A percentile compares a stretch with the other conserved stretches of the same genome.
Evolutionary conservation across 78 protist species (phyloP).

Genomic region (Monosiga brevicollis): DNA sequence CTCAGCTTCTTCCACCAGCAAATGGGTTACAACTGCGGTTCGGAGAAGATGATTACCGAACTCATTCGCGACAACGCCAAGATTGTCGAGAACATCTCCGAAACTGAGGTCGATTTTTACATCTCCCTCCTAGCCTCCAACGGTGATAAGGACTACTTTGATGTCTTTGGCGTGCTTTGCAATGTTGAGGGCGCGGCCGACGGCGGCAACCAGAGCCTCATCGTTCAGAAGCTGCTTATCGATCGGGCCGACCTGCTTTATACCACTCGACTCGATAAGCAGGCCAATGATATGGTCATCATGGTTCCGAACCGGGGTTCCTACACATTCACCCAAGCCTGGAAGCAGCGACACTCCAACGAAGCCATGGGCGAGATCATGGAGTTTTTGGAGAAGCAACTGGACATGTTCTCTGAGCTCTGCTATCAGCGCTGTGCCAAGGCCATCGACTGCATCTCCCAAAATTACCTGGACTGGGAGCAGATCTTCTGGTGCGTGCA

Average conservation of each 20-base stretch:
- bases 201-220: neutral
- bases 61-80: neutral
- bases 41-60: neutral
- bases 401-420: neutral
- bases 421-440: neutral
- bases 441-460: neutral
- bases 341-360: too few species aligned
- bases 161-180: neutral
- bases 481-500: neutral
- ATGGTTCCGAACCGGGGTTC: too few species aligned
- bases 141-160: neutral
- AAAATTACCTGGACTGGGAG: neutral
- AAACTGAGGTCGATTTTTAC: too few species aligned
- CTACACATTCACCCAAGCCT: too few species aligned
- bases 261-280: neutral
- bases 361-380: neutral
- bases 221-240: neutral
- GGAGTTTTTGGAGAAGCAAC: neutral
- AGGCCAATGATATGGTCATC: neutral
- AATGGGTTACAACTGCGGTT: neutral
- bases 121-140: too few species aligned
- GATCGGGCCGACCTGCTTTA: too few species aligned
- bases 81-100: neutral
- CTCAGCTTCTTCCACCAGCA: neutral
- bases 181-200: neutral